A percentile compares a stretch with the other conserved stretches of the same genome.
Evolutionary conservation across 202 grass and related monocot genomes (phyloP).

Genomic region (Hordeum pubiflorum): DNA sequence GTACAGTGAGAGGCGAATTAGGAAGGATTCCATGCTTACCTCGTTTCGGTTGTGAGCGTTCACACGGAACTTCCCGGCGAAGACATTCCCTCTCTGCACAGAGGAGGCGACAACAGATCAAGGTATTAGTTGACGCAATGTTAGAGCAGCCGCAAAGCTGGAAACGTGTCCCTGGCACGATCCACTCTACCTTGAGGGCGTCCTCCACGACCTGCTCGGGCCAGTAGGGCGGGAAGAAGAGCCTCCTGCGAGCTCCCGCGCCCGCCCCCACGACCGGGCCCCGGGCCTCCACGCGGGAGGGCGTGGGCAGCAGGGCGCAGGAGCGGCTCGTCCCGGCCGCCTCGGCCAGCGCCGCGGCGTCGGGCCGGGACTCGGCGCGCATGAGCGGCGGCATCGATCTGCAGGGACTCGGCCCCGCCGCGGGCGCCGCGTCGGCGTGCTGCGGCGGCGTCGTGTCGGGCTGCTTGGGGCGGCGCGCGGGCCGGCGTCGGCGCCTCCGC

Average conservation of each 20-base stretch:
- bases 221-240: conserved; percentile 67
- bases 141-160: neutral
- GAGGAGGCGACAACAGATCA: conserved; percentile 8
- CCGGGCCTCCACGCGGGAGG: neutral
- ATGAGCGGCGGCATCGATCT: conserved; percentile 71
- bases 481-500: conserved; percentile 49
- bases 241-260: conserved; percentile 5
- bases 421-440: neutral
- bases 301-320: conserved; percentile 48
- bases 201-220: conserved; percentile 51
- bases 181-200: conserved; percentile 39
- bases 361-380: conserved; percentile 8
- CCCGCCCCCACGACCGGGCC: neutral
- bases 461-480: conserved; percentile 51
- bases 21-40: conserved; percentile 19
- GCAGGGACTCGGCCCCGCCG: conserved; percentile 36
- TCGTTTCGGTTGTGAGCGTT: conserved; percentile 81
- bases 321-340: conserved; percentile 38
- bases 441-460: neutral
- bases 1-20: neutral
- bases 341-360: conserved; percentile 14
- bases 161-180: neutral
- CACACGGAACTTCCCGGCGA: conserved; percentile 70
- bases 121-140: neutral
- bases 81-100: conserved; percentile 59